Evolutionary conservation across 163 green algal species (phyloP), one percentile per base, ranked within the genome.

Genomic region (Prototheca cutis): DNA sequence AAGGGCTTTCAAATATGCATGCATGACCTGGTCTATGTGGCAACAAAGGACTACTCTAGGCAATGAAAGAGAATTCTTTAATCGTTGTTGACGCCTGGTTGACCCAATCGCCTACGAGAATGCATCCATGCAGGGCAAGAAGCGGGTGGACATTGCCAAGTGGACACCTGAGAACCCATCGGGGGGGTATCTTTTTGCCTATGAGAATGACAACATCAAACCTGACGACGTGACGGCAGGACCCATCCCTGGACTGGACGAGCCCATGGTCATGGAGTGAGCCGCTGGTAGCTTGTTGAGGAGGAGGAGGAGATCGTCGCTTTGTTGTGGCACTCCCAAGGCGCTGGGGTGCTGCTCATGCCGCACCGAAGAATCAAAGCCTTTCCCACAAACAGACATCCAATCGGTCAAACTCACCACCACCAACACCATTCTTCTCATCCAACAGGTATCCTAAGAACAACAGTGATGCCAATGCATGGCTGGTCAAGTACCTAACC

Each of bases 121-220:
- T 21, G 10, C 36, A 8, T 13, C 36, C 36, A 13, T 51, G 33
- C 23, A 65, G 40, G 63, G 51, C 17, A 75, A 78, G 24, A 13
- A 80, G 28, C 53, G 80, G n/a, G 75, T 90, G 17, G 59, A 84
- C 54, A 53, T 88, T 0, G 24, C 61, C 19, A 76, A 77, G 33
- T 72, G 79, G 57, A 62, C 83, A 21, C 58, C 78, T 0, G 62
- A 74, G 39, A 59, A 71, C 47, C 51, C 58, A 56, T 82, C 52
- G 28, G 55, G 73, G 21, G 69, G 70, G 25, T 79, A 70, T 54
- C 36, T 78, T 13, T 68, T 71, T 48, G 36, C 39, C 1, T 75
- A 72, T 15, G 73, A 81, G 3, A 81, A 81, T 48, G 72, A 81
- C 69, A 81, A 81, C 59, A 58, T 62, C 13, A 65, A 77, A 5